phyloP scores from a whole-genome alignment of 495 filamentous ascomycete genomes.

The Daldinia caldariorum region DNA sequence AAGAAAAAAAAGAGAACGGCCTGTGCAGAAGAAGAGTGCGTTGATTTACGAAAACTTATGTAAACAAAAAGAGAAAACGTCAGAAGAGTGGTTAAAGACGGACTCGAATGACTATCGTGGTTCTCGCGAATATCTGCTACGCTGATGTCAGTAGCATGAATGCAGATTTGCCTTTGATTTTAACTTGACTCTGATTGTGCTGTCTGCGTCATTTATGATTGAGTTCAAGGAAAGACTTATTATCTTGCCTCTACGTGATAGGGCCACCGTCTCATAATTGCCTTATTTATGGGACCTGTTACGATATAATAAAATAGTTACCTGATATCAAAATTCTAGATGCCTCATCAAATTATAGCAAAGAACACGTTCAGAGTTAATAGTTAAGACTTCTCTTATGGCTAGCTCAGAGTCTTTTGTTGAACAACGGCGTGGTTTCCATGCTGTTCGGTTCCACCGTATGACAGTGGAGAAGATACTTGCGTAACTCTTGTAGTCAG shows the following conservation, averaged over 20 bases:
- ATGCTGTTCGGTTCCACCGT: too few species aligned
- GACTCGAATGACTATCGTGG: not conserved
- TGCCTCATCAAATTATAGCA: too few species aligned
- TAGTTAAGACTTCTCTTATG: too few species aligned
- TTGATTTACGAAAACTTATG: not conserved
- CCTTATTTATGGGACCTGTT: not conserved
- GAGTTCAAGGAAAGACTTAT: not conserved
- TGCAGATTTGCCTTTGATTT: not conserved
- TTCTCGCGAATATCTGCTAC: not conserved
- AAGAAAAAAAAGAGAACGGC: not conserved
- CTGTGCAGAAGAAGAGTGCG: not conserved
- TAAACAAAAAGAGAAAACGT: not conserved
- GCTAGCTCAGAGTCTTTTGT: too few species aligned
- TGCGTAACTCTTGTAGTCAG: not conserved
- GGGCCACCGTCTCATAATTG: not conserved
- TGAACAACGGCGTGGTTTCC: too few species aligned
- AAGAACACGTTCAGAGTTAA: too few species aligned
- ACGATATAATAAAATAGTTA: not conserved
- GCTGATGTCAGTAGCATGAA: not conserved
- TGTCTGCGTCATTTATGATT: not conserved
- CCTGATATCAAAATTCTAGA: too few species aligned
- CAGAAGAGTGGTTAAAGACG: not conserved
- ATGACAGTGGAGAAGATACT: not conserved
- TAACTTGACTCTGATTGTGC: not conserved
- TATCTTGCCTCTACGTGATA: not conserved